A percentile compares a stretch with the other conserved stretches of the same genome.
These are phyloP conservation scores for Aureobasidium subglaciale DNA, from an alignment of 2,329 filamentous ascomycete species.

Conservation along the genomic window DNA sequence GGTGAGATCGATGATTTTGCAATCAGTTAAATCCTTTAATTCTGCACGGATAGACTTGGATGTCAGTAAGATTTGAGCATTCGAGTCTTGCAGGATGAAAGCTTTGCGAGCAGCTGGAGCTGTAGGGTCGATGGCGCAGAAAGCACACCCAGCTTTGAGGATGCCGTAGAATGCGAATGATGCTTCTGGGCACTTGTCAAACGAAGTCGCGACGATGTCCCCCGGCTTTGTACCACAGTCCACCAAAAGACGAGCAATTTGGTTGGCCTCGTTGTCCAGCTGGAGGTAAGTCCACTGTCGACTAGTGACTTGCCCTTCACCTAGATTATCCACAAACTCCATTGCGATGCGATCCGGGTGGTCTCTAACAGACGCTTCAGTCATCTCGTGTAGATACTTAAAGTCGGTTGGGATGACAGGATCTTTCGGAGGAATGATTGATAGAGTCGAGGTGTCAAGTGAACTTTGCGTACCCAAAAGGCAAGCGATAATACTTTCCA, in stretches of 20 bases:
- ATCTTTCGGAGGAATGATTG: constrained; percentile 57
- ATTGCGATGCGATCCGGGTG: constrained; percentile 60
- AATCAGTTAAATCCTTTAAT: not conserved
- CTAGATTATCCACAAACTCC: constrained; percentile 55
- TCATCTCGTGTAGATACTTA: constrained; percentile 66
- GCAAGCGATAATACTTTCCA: constrained; percentile 59
- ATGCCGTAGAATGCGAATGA: constrained; percentile 77
- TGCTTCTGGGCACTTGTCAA: constrained; percentile 78
- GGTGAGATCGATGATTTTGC: constrained; percentile 40
- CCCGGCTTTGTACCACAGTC: constrained; percentile 46
- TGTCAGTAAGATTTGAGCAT: constrained; percentile 55
- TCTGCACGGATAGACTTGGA: constrained; percentile 23
- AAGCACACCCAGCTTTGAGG: constrained; percentile 73
- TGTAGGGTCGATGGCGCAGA: constrained; percentile 70
- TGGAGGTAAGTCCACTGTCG: constrained; percentile 67
- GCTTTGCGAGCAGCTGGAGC: constrained; percentile 66
- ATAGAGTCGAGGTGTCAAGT: constrained; percentile 45
- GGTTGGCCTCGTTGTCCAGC: constrained; percentile 64
- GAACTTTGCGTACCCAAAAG: constrained; percentile 46
- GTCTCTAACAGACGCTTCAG: constrained; percentile 55
- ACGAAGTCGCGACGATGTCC: constrained; percentile 66
- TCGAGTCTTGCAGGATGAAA: constrained; percentile 71
- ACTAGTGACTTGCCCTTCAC: constrained; percentile 39
- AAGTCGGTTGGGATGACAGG: constrained; percentile 51
- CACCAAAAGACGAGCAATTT: constrained; percentile 59